Evolutionary conservation across 164 flowering plant species (phyloP), one percentile per base, ranked within the genome.

Genomic region (Macadamia tetraphylla): DNA sequence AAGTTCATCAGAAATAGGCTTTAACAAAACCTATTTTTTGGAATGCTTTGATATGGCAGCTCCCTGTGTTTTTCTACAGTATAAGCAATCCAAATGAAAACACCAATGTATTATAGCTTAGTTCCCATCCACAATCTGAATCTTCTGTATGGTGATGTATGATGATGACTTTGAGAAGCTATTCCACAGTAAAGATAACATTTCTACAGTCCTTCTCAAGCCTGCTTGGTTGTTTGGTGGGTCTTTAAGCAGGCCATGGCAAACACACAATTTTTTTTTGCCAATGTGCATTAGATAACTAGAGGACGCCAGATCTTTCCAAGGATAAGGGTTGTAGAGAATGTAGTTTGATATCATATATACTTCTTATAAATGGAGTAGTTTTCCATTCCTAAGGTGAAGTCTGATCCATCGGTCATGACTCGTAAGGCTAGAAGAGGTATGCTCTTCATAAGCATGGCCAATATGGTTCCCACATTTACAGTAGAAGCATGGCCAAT

Each of bases 301-400:
- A 86, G 76, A 10, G 88, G 83, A 62, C 60, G 13, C 82, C 80
- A 49, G 77, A 73, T 65, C 75, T 83, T 23, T 80, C 83, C 42
- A 80, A 75, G 2, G 90, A 71, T 6, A 80, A 83, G 60, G 96
- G 97, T 74, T 87, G 97, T 51, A 90, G 71, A 15, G 94, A 80
- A 44, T 89, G 86, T 56, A 90, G 87, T 74, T 70, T 84, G 44
- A 90, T 63, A 72, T 83, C 79, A 65, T 82, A 23, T 23, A 23
- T 23, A 90, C 71, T 87, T 88, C 58, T 74, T 72, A 46, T 51
- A 67, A 11, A 35, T 60, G 6, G 81, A 64, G 23, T 23, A 23
- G n/a, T 30, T 68, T 57, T 66, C 88, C 67, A 63, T 70, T 31
- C 62, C 70, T 0, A 86, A 73, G 56, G 7, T 46, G 3, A 11